Evolutionary conservation across 805 yeast species (phyloP), one percentile per base, ranked within the genome.

Genomic region (Yarrowia sp.): DNA sequence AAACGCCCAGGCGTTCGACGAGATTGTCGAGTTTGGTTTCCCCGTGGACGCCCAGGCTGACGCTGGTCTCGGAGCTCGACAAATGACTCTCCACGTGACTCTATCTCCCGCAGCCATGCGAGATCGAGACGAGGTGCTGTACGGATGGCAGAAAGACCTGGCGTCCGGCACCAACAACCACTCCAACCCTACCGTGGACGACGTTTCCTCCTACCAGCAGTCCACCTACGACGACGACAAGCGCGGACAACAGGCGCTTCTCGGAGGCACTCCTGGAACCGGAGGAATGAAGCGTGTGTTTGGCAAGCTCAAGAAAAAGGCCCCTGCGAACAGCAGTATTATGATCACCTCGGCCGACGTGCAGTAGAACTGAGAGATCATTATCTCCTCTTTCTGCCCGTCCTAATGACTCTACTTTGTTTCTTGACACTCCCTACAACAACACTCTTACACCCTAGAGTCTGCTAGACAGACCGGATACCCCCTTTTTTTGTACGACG

Each of bases 71-170:
- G 70, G 69, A 9, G 69, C 71, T 8, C 69, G 75, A 4, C 74
- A 73, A 40, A 70, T 70, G 73, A 73, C 75, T 4, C 70, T 73
- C 34, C 73, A 72, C 43, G 67, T 73, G 49, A 73, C 75, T 15
- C 69, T 73, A 17, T 70, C 74, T 15, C 75, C 75, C 2, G 70
- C 71, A 3, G 66, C 71, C 1, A 73, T 73, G 75, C 70, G 75
- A 14, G 74, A 71, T 6, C 73, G 71, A 44, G 75, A 73, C 47
- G 73, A 71, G 43, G 61, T 69, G 40, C 69, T 73, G 30, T 73
- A 73, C 42, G 75, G 75, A 40, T 73, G 75, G 75, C 75, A 73
- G 67, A 60, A 69, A 38, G 74, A 73, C 14, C 66, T 61, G 13
- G 66, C 55, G 12, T 13, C 53, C 2, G 66, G 66, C 14, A 44